A percentile compares a stretch with the other conserved stretches of the same genome.
Conservation (phyloP, 495 filamentous ascomycete genomes). For the Rhypophila decipiens region DNA sequence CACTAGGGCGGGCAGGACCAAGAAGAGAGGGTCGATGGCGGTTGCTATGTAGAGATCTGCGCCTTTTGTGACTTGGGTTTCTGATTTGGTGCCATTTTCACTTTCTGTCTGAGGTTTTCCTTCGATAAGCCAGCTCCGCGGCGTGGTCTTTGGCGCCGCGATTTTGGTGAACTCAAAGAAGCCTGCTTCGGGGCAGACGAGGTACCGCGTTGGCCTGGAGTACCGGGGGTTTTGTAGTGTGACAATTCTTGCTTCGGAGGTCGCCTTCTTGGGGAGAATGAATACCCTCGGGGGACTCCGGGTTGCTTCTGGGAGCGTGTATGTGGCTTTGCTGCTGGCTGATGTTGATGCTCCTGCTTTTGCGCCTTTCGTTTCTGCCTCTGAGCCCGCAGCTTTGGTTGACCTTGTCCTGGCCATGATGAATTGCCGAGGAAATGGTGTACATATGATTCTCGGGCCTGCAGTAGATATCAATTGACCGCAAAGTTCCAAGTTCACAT, state of each 20-base stretch:
- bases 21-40: conserved; percentile 75
- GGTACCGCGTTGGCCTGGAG: conserved; percentile 58
- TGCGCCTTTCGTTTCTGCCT: conserved; percentile 18
- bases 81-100: conserved; percentile 7
- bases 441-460: no score
- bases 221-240: conserved; percentile 75
- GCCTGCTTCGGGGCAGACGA: conserved; percentile 72
- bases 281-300: conserved; percentile 60
- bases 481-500: no score
- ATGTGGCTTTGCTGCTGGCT: conserved; percentile 17
- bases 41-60: conserved; percentile 76
- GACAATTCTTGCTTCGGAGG: conserved; percentile 60
- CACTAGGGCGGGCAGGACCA: conserved; percentile 65
- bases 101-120: conserved; percentile 3
- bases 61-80: conserved; percentile 41
- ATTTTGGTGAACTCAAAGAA: conserved; percentile 85
- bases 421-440: not conserved
- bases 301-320: conserved; percentile 29
- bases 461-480: no score
- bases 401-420: conserved; percentile 28
- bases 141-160: conserved; percentile 51
- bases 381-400: conserved; percentile 10
- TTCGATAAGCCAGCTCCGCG: conserved; percentile 64
- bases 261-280: conserved; percentile 66
- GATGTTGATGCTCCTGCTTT: conserved; percentile 18